phyloP scores from a whole-genome alignment of 805 yeast genomes.

The Zygosaccharomyces lentus region DNA sequence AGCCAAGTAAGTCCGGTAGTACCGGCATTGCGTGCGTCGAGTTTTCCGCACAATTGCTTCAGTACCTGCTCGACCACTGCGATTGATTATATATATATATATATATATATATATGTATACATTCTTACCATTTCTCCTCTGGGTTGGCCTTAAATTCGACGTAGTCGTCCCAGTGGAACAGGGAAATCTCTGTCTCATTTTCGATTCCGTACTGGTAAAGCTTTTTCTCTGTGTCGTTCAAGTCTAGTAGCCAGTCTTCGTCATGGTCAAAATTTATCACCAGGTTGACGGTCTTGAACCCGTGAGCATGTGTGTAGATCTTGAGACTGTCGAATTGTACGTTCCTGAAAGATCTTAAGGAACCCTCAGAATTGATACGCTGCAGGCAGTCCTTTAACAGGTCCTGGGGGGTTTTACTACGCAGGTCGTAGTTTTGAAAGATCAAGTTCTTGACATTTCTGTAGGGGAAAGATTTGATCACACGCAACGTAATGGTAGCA shows the following conservation, averaged over 20 bases:
- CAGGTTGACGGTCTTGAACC: conserved; percentile 86
- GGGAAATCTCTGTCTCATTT: conserved; percentile 88
- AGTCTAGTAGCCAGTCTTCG: conserved; percentile 58
- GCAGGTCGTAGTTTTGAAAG: conserved; percentile 64
- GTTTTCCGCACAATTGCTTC: conserved; percentile 26
- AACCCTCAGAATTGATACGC: conserved; percentile 53
- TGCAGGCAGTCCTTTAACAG: conserved; percentile 50
- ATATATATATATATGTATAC: conserved; percentile 2
- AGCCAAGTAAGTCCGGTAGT: conserved; percentile 24
- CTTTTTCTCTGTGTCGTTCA: conserved; percentile 37
- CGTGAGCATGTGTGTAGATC: conserved; percentile 91
- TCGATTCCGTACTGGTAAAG: conserved; percentile 54
- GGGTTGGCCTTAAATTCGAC: conserved; percentile 71
- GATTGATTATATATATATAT: conserved; percentile 7
- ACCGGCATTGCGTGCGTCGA: conserved; percentile 30
- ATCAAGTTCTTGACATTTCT: conserved; percentile 80
- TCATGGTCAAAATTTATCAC: conserved; percentile 86
- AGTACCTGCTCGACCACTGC: conserved; percentile 18
- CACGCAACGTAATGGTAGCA: conserved; percentile 77
- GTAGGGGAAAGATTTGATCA: conserved; percentile 87
- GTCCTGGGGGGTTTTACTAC: conserved; percentile 59
- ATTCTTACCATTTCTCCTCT: conserved; percentile 74
- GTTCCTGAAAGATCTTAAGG: conserved; percentile 76
- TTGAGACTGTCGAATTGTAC: conserved; percentile 72
- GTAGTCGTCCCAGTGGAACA: conserved; percentile 70